Evolutionary conservation across 2,329 filamentous ascomycete genomes (phyloP).

Genomic region (Tolypocladium pustulatum): DNA sequence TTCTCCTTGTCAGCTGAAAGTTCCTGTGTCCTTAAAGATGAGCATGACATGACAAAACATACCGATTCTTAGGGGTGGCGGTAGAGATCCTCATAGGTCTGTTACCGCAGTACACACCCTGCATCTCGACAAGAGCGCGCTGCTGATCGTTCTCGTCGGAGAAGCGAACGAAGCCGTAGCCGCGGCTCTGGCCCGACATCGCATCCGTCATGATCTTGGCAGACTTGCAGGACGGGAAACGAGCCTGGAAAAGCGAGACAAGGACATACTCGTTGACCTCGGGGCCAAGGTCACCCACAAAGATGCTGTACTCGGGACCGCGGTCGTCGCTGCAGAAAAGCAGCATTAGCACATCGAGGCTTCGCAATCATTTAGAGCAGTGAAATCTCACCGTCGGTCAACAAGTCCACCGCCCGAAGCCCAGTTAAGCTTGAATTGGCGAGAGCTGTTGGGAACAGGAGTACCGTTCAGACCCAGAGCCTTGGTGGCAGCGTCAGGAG

Average conservation of each 20-base stretch:
- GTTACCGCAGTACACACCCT: conserved; percentile 98
- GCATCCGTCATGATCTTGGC: conserved; percentile 99
- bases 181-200: conserved; percentile 92
- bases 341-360: background rate
- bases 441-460: conserved; percentile 84
- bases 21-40: no score
- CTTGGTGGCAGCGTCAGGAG: conserved; percentile 76
- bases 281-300: conserved; percentile 92
- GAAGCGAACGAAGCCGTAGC: conserved; percentile 97
- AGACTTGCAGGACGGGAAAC: conserved; percentile 95
- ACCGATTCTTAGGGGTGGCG: conserved; percentile 89
- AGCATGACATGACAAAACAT: conserved; percentile 10
- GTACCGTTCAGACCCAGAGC: conserved; percentile 83
- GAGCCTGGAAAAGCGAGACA: conserved; percentile 91
- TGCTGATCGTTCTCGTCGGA: conserved; percentile 93
- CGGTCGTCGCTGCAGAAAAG: conserved; percentile 66
- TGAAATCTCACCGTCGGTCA: conserved; percentile 64
- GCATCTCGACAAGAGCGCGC: conserved; percentile 93
- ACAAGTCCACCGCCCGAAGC: conserved; percentile 91
- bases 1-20: conserved; percentile 2
- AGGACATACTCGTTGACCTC: conserved; percentile 98
- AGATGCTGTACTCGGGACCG: conserved; percentile 92
- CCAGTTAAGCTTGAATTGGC: conserved; percentile 99
- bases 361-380: background rate
- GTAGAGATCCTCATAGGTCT: conserved; percentile 97